Evolutionary conservation across 208 protist genomes (phyloP).

Genomic region (Novymonas esmeraldas): DNA sequence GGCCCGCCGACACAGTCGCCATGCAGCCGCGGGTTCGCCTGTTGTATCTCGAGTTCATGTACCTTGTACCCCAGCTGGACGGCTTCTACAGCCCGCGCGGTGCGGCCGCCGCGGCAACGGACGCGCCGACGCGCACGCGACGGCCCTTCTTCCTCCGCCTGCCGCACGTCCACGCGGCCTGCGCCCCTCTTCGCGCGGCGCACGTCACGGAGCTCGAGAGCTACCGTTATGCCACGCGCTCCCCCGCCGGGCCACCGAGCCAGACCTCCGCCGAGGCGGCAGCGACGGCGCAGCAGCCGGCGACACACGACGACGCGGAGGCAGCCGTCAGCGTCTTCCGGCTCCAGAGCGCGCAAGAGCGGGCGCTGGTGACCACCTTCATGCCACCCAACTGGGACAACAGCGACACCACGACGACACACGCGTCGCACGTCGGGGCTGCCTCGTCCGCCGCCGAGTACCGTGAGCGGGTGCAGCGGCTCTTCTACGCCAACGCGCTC

Average conservation of each 20-base stretch:
- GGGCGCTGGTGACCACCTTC: constrained; percentile 14
- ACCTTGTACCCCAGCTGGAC: constrained; percentile 47
- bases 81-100: constrained; percentile 19
- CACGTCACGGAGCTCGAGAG: constrained; percentile 8
- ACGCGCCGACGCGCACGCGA: too few species aligned
- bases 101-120: background rate
- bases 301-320: background rate
- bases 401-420: background rate
- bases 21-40: constrained; percentile 51
- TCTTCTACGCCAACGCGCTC: constrained; percentile 49
- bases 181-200: constrained; percentile 1
- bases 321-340: constrained; percentile 16
- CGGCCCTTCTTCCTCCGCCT: constrained; percentile 23
- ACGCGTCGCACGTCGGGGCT: background rate
- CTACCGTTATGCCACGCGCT: background rate
- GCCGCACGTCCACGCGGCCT: constrained; percentile 12
- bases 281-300: background rate
- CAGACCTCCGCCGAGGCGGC: background rate
- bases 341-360: background rate
- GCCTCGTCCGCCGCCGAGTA: constrained; percentile 20
- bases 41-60: constrained; percentile 77
- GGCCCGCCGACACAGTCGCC: background rate
- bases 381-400: constrained; percentile 40
- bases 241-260: background rate
- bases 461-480: constrained; percentile 55